Percentiles rank a stretch among this genome's conserved stretches.
These are phyloP conservation scores for Cardamine resedifolia DNA, from an alignment of 345 rosid genomes.

Conservation along the genomic window DNA sequence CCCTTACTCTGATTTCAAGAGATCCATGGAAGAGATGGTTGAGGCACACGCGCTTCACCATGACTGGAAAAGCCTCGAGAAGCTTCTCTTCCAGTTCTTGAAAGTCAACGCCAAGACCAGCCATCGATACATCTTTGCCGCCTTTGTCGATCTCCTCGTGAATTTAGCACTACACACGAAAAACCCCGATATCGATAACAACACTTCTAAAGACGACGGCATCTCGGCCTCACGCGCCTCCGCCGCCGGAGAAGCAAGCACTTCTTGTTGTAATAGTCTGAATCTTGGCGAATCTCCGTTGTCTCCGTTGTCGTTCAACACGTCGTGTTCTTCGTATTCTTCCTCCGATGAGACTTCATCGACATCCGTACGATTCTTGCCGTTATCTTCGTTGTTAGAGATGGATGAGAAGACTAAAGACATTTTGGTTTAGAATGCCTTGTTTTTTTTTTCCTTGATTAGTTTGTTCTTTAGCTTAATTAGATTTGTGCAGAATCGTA, in stretches of 20 bases:
- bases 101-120: constrained; percentile 63
- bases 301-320: constrained; percentile 59
- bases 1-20: constrained; percentile 72
- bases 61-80: constrained; percentile 68
- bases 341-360: constrained; percentile 55
- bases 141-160: constrained; percentile 75
- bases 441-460: neutral
- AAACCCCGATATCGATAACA: constrained; percentile 14
- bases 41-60: constrained; percentile 56
- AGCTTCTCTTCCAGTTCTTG: constrained; percentile 68
- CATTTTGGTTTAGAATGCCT: constrained; percentile 23
- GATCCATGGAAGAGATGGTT: constrained; percentile 96
- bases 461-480: constrained; percentile 17
- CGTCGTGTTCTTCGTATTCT: constrained; percentile 46
- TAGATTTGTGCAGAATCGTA: constrained; percentile 30
- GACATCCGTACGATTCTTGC: constrained; percentile 42
- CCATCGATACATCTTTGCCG: constrained; percentile 68
- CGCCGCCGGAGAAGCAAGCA: constrained; percentile 33
- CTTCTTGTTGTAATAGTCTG: constrained; percentile 35
- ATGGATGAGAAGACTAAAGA: constrained; percentile 40
- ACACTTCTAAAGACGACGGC: neutral
- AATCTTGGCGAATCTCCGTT: constrained; percentile 48
- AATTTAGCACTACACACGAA: constrained; percentile 33
- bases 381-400: constrained; percentile 45
- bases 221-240: constrained; percentile 30